Conservation (phyloP, 352 stramenopile species). For the Globisporangium viniferum region DNA sequence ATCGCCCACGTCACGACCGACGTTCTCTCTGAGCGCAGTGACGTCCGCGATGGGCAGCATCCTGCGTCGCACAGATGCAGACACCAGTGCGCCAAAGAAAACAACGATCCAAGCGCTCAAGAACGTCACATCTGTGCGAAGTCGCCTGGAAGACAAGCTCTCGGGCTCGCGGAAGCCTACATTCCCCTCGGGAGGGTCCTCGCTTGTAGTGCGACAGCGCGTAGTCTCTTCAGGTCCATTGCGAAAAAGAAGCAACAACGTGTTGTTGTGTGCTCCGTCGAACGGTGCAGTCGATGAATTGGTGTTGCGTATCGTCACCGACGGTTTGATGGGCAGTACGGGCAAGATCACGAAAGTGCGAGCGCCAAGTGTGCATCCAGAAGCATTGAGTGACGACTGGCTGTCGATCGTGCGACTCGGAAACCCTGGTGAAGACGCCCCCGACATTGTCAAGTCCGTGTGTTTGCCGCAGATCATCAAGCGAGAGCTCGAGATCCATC, state of each 20-base stretch:
- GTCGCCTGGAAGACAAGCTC: conserved; percentile 69
- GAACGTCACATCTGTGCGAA: conserved; percentile 46
- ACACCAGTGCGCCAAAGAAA: conserved; percentile 24
- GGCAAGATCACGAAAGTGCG: conserved; percentile 54
- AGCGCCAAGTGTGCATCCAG: conserved; percentile 65
- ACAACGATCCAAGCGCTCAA: conserved; percentile 70
- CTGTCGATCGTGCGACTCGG: conserved; percentile 82
- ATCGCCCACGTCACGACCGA: conserved; percentile 6
- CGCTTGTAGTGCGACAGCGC: conserved; percentile 45
- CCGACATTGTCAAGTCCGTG: conserved; percentile 66
- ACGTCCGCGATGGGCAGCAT: conserved; percentile 54
- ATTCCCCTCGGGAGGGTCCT: conserved; percentile 20
- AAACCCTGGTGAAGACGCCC: conserved; percentile 71
- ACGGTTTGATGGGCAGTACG: conserved; percentile 68
- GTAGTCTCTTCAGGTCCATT: conserved; percentile 27
- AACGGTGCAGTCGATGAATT: conserved; percentile 91
- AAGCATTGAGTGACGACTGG: conserved; percentile 37
- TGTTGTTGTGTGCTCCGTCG: conserved; percentile 86
- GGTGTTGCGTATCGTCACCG: conserved; percentile 80
- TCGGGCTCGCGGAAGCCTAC: conserved; percentile 15
- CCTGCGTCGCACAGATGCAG: conserved; percentile 40
- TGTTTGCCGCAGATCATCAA: conserved; percentile 84
- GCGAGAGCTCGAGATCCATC: conserved; percentile 74
- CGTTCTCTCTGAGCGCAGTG: conserved; percentile 59
- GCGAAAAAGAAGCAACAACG: conserved; percentile 47